Conservation (phyloP, 371 early-diverging fungal genomes). For the Dipsacomyces acuminosporus region DNA sequence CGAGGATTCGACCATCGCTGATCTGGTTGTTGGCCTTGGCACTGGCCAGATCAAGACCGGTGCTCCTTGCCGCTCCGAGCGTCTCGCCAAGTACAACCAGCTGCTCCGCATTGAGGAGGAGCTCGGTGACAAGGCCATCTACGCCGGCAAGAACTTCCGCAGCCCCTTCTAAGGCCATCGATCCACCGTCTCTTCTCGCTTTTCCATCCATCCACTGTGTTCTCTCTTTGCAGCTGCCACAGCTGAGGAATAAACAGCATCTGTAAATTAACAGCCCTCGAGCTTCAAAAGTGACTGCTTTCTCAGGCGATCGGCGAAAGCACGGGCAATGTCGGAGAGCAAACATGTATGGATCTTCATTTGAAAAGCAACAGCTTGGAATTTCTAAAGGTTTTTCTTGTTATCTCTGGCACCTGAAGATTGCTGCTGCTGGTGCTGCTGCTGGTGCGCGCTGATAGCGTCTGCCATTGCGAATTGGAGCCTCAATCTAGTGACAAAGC, state of each 20-base stretch:
- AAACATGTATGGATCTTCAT: too few relatives aligned
- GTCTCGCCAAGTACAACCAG: conserved; percentile 99
- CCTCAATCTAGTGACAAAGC: conserved; percentile 8
- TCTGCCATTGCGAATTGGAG: conserved; percentile 32
- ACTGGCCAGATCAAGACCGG: conserved; percentile 99
- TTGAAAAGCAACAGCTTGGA: too few relatives aligned
- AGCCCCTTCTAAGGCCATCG: conserved; percentile 52
- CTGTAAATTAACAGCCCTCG: too few relatives aligned
- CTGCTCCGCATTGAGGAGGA: conserved; percentile 91
- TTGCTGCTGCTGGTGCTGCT: background rate
- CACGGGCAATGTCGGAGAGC: too few relatives aligned
- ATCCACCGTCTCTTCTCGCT: too few relatives aligned
- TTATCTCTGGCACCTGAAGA: background rate
- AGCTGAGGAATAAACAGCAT: conserved; percentile 7
- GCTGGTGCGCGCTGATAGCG: background rate
- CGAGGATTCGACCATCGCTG: conserved; percentile 98
- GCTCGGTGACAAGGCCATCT: conserved; percentile 70
- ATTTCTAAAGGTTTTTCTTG: conserved; percentile 3
- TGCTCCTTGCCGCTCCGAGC: conserved; percentile 97
- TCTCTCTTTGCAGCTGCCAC: conserved; percentile 11
- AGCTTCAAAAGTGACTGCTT: too few relatives aligned
- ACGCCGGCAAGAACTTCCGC: conserved; percentile 94
- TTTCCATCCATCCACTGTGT: too few relatives aligned
- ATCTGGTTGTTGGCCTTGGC: conserved; percentile 95
- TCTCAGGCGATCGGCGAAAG: too few relatives aligned